A percentile compares a stretch with the other conserved stretches of the same genome.
phyloP scores from a whole-genome alignment of 768 basidiomycete species.

The Brasilioporus rufonigricans region DNA sequence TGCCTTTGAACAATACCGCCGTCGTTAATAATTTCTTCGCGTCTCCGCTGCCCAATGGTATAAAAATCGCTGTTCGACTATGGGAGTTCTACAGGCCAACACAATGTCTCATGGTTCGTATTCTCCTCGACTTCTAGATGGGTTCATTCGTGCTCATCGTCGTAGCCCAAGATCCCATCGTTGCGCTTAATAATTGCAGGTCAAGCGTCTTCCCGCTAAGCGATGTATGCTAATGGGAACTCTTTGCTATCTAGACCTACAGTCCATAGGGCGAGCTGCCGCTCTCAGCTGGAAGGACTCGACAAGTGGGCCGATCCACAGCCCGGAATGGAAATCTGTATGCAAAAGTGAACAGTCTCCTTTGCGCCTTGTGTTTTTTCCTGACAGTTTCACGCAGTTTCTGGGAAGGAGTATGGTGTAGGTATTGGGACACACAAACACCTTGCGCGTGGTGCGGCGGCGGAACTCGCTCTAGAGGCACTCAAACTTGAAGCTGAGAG shows the following conservation, averaged over 20 bases:
- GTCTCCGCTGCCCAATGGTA: conserved; percentile 23
- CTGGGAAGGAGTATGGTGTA: conserved; percentile 45
- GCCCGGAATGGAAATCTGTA: conserved; percentile 50
- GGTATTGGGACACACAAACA: conserved; percentile 54
- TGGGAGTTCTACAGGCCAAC: conserved; percentile 14
- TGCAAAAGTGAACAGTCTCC: conserved; percentile 52
- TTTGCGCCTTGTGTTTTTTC: conserved; percentile 3
- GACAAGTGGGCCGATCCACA: conserved; percentile 41
- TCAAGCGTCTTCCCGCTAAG: neutral
- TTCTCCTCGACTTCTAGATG: neutral
- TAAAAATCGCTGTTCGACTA: conserved; percentile 24
- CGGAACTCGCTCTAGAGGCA: conserved; percentile 32
- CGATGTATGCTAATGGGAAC: neutral
- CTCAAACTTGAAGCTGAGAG: conserved; percentile 29
- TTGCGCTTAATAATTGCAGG: conserved; percentile 43
- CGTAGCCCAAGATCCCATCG: conserved; percentile 29
- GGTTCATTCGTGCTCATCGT: conserved; percentile 12
- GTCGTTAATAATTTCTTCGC: conserved; percentile 20
- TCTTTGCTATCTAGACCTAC: conserved; percentile 45
- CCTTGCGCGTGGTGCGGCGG: conserved; percentile 45
- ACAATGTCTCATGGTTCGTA: conserved; percentile 24
- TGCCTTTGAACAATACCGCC: conserved; percentile 26
- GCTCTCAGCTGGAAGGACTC: conserved; percentile 57
- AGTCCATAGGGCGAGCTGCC: conserved; percentile 39
- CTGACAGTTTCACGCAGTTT: conserved; percentile 39